Conservation (phyloP, 768 basidiomycete species). For the Mycena amicta region DNA sequence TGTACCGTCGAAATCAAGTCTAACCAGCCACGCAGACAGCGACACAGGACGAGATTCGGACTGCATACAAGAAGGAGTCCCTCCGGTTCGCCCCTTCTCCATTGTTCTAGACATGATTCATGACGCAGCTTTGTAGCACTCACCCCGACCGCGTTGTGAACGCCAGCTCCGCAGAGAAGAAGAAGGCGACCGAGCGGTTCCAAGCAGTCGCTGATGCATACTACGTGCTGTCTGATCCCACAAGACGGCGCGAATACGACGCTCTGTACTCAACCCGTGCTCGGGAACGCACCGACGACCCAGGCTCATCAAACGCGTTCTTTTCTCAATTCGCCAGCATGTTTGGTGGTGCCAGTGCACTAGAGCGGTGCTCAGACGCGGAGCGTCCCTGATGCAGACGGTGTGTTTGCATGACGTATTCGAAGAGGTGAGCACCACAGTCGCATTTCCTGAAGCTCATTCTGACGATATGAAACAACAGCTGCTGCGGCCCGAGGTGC, state of each 20-base stretch:
- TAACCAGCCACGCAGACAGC: slow-evolving; percentile 37
- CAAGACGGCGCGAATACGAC: slow-evolving; percentile 75
- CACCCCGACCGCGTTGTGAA: slow-evolving; percentile 85
- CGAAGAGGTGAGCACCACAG: slow-evolving; percentile 66
- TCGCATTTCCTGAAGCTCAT: background rate
- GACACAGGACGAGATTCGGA: slow-evolving; percentile 68
- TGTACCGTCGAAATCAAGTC: background rate
- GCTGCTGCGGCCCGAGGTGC: slow-evolving; percentile 83
- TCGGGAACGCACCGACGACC: slow-evolving; percentile 59
- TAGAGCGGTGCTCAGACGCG: slow-evolving; percentile 28
- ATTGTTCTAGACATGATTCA: background rate
- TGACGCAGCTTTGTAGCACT: slow-evolving; percentile 53
- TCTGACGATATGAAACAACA: slow-evolving; percentile 25
- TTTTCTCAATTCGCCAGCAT: slow-evolving; percentile 75
- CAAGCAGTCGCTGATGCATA: slow-evolving; percentile 92
- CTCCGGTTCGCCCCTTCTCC: slow-evolving; percentile 48
- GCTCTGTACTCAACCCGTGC: slow-evolving; percentile 58
- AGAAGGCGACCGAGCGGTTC: slow-evolving; percentile 64
- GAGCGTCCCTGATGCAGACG: slow-evolving; percentile 74
- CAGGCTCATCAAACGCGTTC: slow-evolving; percentile 71
- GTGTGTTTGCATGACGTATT: slow-evolving; percentile 89
- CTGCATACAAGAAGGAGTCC: slow-evolving; percentile 81
- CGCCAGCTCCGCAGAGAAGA: slow-evolving; percentile 70
- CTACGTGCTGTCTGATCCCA: slow-evolving; percentile 85
- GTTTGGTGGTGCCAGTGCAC: slow-evolving; percentile 53